Conservation (phyloP, 2,329 filamentous ascomycete species). For the Teratosphaeria epicoccoides region DNA sequence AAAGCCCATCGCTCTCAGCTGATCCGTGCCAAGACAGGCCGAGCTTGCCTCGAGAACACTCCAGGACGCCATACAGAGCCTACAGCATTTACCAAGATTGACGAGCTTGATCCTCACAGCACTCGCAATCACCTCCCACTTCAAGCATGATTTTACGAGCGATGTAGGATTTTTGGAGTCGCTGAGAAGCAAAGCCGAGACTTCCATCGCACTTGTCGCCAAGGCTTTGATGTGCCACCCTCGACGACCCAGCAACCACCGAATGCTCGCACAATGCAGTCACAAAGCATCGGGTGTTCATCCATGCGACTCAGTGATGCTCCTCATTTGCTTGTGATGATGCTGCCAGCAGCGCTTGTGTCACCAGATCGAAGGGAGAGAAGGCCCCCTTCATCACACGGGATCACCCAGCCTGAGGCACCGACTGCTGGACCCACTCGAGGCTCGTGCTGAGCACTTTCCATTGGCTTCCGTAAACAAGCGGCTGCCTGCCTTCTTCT, state of each 20-base stretch:
- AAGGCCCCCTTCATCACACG: background rate
- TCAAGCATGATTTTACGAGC: background rate
- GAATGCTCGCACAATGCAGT: background rate
- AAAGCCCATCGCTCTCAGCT: background rate
- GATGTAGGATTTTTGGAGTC: background rate
- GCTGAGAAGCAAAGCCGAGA: background rate
- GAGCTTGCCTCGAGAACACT: background rate
- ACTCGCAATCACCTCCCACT: background rate
- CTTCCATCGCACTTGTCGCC: background rate
- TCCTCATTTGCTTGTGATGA: background rate
- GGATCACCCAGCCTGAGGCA: background rate
- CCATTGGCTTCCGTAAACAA: background rate
- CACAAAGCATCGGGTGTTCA: background rate
- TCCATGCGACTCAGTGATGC: background rate
- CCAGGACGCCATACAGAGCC: background rate
- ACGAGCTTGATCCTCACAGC: background rate
- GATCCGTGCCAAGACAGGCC: background rate
- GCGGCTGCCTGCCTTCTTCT: background rate
- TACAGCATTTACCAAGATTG: background rate
- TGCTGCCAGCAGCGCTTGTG: background rate
- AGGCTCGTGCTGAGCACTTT: background rate
- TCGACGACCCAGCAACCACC: background rate
- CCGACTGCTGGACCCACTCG: background rate
- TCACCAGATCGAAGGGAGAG: background rate
- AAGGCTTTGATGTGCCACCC: background rate